Evolutionary conservation across 208 protist genomes (phyloP), one percentile per base, ranked within the genome.

Genomic region (Trypanosoma rangeli): DNA sequence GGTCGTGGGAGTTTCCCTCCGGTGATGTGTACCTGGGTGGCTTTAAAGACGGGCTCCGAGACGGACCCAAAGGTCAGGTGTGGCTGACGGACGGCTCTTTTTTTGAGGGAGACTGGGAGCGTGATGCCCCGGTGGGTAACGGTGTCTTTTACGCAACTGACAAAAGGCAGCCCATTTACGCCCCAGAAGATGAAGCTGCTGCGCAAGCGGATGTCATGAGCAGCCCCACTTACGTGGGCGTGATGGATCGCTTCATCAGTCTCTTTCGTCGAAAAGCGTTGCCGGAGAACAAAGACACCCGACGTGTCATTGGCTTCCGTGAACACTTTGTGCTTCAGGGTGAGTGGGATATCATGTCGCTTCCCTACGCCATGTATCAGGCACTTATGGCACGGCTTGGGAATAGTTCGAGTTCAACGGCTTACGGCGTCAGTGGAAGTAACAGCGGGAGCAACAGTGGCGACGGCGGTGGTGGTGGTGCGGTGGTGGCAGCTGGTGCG

Each of bases 41-140:
- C 12, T 86, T 95, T 58, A 50, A 58, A 50, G 64, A 83, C 37
- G 87, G 85, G 44, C 20, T 74, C 5, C 88, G 88, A 22, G 53
- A 79, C 29, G 66, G 61, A 0, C 20, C 59, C 37, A 37, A 55
- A 5, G 73, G 73, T 49, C 16, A 50, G 16, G 69, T 93, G 44
- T 94, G 87, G 82, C 66, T 89, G 46, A 66, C 79, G 1, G 89
- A 97, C 68, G 86, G 86, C 46, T 92, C 86, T 1, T 80, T 89
- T 39, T 90, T 89, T 58, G 73, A 81, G 31, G 86, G 93, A 33
- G 29, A 57, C 20, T 97, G 91, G 87, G 13, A 60, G 4, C 42
- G 78, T n/a, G 78, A 93, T 66, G 78, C 76, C 0, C 84, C 90
- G 18, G 35, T 74, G 18, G 93, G 93, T 5, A 56, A 68, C 0